Percentiles rank a stretch among this genome's conserved stretches.
Evolutionary conservation across 2,329 filamentous ascomycete species (phyloP).

Genomic region (Huntiella abstrusa): DNA sequence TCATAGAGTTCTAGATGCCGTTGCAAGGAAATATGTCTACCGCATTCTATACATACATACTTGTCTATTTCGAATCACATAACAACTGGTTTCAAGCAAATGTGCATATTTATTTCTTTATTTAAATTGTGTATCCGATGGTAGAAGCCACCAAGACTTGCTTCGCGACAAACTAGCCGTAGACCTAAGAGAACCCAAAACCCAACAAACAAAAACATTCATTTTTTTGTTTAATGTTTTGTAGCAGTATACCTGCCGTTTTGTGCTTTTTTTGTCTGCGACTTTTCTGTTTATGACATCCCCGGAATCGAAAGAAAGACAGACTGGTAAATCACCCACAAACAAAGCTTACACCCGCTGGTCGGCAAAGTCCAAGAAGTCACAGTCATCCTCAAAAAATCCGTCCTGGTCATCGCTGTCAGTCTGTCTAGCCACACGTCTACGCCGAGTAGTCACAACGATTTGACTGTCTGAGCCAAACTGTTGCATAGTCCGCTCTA

Average conservation of each 20-base stretch:
- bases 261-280: no score
- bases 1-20: no score
- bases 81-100: no score
- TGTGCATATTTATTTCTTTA: background rate
- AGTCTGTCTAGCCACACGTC: constrained; percentile 27
- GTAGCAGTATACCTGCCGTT: background rate
- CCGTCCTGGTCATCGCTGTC: constrained; percentile 42
- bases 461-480: constrained; percentile 53
- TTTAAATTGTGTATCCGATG: background rate
- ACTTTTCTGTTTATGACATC: background rate
- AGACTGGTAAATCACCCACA: background rate
- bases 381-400: constrained; percentile 86
- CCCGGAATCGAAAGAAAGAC: background rate
- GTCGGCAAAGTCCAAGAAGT: constrained; percentile 74
- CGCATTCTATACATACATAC: no score
- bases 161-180: no score
- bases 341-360: constrained; percentile 24
- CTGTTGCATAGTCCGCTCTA: constrained; percentile 42
- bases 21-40: no score
- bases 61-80: no score
- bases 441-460: constrained; percentile 58
- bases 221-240: constrained; percentile 1
- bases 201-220: background rate
- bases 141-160: no score
- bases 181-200: no score